A percentile compares a stretch with the other conserved stretches of the same genome.
phyloP scores from a whole-genome alignment of 805 yeast species.

The Pichia thaimueangensis region DNA sequence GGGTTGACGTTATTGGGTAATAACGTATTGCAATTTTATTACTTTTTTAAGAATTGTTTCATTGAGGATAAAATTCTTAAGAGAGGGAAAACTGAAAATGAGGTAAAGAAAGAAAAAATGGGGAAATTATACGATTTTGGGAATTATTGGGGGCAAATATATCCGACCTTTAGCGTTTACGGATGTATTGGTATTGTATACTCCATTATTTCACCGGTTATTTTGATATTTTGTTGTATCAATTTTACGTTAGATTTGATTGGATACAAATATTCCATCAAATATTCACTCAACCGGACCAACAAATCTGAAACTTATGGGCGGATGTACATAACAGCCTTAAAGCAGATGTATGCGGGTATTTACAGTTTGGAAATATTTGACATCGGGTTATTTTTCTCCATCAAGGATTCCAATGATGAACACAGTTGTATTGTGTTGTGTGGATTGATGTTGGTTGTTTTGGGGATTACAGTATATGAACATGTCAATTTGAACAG shows the following conservation, averaged over 20 bases:
- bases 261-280: constrained; percentile 66
- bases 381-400: constrained; percentile 66
- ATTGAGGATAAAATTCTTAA: constrained; percentile 31
- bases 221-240: constrained; percentile 52
- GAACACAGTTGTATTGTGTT: constrained; percentile 42
- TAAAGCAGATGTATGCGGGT: constrained; percentile 74
- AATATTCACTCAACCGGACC: constrained; percentile 45
- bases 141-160: constrained; percentile 72
- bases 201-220: constrained; percentile 72
- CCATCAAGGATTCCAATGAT: constrained; percentile 48
- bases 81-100: constrained; percentile 53
- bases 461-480: constrained; percentile 48
- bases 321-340: constrained; percentile 61
- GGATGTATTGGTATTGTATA: constrained; percentile 76
- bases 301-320: constrained; percentile 65
- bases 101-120: constrained; percentile 36
- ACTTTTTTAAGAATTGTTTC: constrained; percentile 37
- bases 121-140: constrained; percentile 31
- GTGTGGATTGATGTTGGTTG: constrained; percentile 40
- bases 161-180: constrained; percentile 70
- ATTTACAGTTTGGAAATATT: constrained; percentile 76
- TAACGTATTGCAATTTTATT: constrained; percentile 54
- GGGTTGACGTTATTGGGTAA: constrained; percentile 74
- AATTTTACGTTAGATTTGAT: constrained; percentile 51
- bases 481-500: constrained; percentile 48